phyloP scores from a whole-genome alignment of 257 asterid species.

The Nicotiana otophora region DNA sequence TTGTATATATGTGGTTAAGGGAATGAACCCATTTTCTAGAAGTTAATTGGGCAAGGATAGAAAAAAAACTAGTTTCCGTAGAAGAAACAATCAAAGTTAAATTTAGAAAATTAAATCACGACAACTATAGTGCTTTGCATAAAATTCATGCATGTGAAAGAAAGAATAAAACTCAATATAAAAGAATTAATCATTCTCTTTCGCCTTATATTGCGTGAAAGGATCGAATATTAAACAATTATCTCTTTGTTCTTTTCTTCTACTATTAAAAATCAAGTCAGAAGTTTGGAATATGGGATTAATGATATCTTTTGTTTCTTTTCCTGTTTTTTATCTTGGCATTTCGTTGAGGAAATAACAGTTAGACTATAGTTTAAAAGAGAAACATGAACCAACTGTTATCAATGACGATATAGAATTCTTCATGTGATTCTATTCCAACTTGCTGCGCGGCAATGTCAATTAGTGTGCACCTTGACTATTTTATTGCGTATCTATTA shows the following conservation, averaged over 20 bases:
- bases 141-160: no score
- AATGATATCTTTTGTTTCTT: not conserved
- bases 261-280: not conserved
- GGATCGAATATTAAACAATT: not conserved
- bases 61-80: not conserved
- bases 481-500: no score
- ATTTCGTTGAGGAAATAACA: not conserved
- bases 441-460: not conserved
- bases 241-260: not conserved
- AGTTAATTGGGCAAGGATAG: not conserved
- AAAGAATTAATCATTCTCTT: not conserved
- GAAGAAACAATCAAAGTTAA: not conserved
- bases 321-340: not conserved
- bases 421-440: not conserved
- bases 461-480: no score
- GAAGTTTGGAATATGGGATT: not conserved
- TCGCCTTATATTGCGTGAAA: not conserved
- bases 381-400: not conserved
- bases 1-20: not conserved
- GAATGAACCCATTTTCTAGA: not conserved
- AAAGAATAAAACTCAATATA: no score
- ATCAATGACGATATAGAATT: not conserved
- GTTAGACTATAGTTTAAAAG: not conserved
- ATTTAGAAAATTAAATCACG: not conserved
- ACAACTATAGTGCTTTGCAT: not conserved